phyloP scores from a whole-genome alignment of 495 filamentous ascomycete genomes.

The Acidomyces sp. region DNA sequence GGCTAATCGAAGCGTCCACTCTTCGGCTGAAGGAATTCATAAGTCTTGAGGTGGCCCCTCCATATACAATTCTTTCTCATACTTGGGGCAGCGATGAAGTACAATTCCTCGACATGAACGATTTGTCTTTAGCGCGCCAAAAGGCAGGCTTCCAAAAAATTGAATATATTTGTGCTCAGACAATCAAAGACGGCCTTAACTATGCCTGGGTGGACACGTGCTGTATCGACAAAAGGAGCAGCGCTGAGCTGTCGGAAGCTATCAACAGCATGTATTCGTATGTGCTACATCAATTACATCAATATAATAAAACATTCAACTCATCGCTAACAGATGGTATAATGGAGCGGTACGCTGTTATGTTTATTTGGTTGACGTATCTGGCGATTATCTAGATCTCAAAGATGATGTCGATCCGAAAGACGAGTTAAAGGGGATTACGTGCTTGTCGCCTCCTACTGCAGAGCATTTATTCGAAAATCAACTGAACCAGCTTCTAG shows the following conservation, averaged over 20 bases:
- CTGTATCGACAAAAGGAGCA: slow-evolving; percentile 18
- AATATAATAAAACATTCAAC: no score
- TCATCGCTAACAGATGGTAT: no score
- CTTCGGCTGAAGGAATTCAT: neutral
- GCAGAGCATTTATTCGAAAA: no score
- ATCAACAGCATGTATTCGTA: slow-evolving; percentile 16
- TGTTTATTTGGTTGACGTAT: slow-evolving; percentile 11
- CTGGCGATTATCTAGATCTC: neutral
- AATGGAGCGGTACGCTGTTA: slow-evolving; percentile 6
- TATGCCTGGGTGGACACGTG: slow-evolving; percentile 17
- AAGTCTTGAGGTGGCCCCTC: neutral
- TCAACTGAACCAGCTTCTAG: neutral
- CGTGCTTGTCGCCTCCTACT: no score
- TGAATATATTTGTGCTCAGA: neutral
- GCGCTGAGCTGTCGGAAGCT: slow-evolving; percentile 16
- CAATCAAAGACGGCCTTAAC: neutral
- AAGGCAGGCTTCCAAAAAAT: neutral
- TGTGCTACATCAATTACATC: no score
- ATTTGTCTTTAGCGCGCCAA: neutral
- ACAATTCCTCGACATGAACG: neutral
- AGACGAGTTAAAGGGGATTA: neutral
- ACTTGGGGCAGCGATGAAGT: neutral
- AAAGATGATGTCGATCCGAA: neutral
- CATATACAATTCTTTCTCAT: neutral
- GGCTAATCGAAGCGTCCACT: neutral